Percentiles rank a stretch among this genome's conserved stretches.
Conservation (phyloP, 352 stramenopile genomes). For the Pythium plurisporium region DNA sequence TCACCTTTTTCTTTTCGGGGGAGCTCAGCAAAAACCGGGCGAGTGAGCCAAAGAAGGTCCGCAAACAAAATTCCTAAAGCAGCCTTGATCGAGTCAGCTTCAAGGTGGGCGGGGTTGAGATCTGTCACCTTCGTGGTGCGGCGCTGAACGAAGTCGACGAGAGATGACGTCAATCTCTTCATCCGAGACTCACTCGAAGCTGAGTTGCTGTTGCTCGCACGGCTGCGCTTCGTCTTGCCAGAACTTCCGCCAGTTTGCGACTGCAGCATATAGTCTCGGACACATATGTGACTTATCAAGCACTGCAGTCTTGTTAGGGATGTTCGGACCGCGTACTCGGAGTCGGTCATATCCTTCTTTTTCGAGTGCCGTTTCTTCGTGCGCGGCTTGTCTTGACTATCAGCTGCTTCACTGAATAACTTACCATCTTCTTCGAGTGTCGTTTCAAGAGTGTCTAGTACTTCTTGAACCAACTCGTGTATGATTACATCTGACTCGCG, state of each 20-base stretch:
- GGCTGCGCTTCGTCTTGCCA: constrained; percentile 6
- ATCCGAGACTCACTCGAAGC: constrained; percentile 22
- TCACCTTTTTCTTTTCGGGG: constrained; percentile 20
- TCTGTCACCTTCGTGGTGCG: constrained; percentile 41
- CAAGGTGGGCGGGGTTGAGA: constrained; percentile 46
- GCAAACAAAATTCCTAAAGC: constrained; percentile 64
- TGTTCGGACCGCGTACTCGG: constrained; percentile 63
- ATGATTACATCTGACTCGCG: constrained; percentile 73
- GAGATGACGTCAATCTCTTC: constrained; percentile 25
- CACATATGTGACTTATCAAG: constrained; percentile 53
- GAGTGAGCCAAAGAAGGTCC: constrained; percentile 72
- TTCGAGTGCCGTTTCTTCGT: constrained; percentile 21
- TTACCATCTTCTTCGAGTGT: constrained; percentile 51
- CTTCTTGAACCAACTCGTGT: constrained; percentile 61
- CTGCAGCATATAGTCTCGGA: constrained; percentile 55
- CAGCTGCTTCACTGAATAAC: constrained; percentile 21
- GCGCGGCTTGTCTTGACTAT: constrained; percentile 17
- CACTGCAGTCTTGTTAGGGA: constrained; percentile 57
- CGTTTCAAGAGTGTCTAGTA: constrained; percentile 57
- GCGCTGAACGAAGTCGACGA: constrained; percentile 46
- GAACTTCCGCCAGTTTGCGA: not conserved
- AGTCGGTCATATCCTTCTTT: constrained; percentile 52
- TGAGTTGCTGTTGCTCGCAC: not conserved
- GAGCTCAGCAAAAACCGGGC: constrained; percentile 48
- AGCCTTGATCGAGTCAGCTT: constrained; percentile 62